These are phyloP conservation scores for Neofusicoccum umdonicola DNA, from an alignment of 2,329 filamentous ascomycete species.

Conservation along the genomic window DNA sequence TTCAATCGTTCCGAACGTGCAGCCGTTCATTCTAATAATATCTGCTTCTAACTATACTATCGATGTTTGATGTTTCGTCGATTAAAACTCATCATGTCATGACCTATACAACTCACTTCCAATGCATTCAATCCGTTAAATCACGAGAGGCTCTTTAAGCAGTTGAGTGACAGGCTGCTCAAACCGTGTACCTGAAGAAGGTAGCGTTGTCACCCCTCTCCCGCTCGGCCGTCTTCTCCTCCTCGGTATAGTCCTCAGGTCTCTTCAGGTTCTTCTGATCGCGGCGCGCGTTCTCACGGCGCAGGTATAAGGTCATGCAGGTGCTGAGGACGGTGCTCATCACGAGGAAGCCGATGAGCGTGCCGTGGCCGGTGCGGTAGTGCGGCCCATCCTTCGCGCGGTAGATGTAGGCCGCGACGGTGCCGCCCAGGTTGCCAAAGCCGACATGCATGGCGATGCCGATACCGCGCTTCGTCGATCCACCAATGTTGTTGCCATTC, in stretches of 20 bases:
- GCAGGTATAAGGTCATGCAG: slow-evolving; percentile 59
- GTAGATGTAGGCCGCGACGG: slow-evolving; percentile 50
- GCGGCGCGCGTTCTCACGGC: slow-evolving; percentile 56
- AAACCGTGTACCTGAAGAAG: slow-evolving; percentile 40
- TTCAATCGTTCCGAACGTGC: no score
- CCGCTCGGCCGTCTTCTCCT: slow-evolving; percentile 53
- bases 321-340: slow-evolving; percentile 52
- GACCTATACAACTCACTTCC: background rate
- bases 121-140: background rate
- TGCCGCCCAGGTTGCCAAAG: slow-evolving; percentile 40
- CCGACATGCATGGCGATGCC: slow-evolving; percentile 58
- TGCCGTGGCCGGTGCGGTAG: slow-evolving; percentile 47
- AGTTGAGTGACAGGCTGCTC: background rate
- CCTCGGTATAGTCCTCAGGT: slow-evolving; percentile 49
- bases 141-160: background rate
- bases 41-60: background rate
- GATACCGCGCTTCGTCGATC: slow-evolving; percentile 54
- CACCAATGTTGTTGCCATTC: slow-evolving; percentile 60
- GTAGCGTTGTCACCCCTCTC: slow-evolving; percentile 58
- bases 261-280: slow-evolving; percentile 49
- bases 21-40: background rate
- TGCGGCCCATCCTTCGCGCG: slow-evolving; percentile 42
- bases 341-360: slow-evolving; percentile 43
- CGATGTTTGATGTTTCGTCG: background rate
- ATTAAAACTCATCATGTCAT: background rate